Evolutionary conservation across 1,284 basidiomycete genomes (phyloP).

Genomic region (Porogramme epimiltina): DNA sequence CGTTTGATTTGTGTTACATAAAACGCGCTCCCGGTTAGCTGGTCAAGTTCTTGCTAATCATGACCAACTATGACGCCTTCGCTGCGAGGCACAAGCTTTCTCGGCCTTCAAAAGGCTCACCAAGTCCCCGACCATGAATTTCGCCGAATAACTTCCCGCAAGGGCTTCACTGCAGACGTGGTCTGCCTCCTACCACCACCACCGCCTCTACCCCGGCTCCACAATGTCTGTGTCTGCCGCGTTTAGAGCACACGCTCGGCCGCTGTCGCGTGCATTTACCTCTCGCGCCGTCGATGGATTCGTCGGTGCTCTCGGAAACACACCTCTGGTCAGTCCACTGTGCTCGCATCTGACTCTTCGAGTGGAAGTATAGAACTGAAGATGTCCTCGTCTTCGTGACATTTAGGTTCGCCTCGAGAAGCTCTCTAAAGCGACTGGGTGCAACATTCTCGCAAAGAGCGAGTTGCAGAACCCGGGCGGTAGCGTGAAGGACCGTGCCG

Average conservation of each 20-base stretch:
- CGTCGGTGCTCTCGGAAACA: constrained; percentile 90
- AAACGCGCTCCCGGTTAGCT: constrained; percentile 1
- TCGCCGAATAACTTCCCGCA: background rate
- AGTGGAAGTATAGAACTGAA: background rate
- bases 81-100: constrained; percentile 1
- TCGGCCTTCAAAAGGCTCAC: constrained; percentile 5
- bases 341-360: background rate
- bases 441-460: constrained; percentile 90
- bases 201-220: too few relatives aligned
- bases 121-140: constrained; percentile 1
- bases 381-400: background rate
- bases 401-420: constrained; percentile 79
- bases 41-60: constrained; percentile 27
- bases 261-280: constrained; percentile 46
- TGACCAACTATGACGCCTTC: constrained; percentile 30
- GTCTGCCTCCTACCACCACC: background rate
- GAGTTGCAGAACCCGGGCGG: constrained; percentile 99
- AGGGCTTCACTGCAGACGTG: background rate
- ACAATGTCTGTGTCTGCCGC: constrained; percentile 26
- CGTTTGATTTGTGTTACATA: constrained; percentile 16
- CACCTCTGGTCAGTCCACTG: constrained; percentile 73
- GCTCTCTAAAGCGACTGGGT: constrained; percentile 89
- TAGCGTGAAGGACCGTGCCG: constrained; percentile 97
- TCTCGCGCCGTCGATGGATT: constrained; percentile 77
- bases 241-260: constrained; percentile 18